These are phyloP conservation scores for Taxawa tesnikishii DNA, from an alignment of 2,329 filamentous ascomycete genomes.

Conservation along the genomic window DNA sequence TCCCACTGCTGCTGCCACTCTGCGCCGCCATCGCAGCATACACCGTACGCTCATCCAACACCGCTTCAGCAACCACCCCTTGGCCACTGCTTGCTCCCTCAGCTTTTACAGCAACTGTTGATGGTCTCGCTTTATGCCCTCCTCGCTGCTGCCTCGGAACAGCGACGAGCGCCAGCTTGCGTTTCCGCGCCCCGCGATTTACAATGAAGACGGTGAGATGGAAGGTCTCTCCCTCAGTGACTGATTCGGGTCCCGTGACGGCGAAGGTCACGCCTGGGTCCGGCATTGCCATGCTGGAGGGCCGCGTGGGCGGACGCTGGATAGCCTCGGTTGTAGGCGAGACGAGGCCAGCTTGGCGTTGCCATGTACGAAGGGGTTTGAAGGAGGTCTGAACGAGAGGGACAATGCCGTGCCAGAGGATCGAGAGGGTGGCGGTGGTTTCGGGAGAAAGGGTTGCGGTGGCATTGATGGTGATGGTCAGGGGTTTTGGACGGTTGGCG, in stretches of 20 bases:
- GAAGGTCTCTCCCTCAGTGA: slow-evolving; percentile 56
- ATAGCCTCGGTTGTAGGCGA: too few species aligned
- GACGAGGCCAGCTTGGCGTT: too few species aligned
- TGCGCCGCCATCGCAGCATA: slow-evolving; percentile 63
- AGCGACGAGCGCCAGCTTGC: slow-evolving; percentile 57
- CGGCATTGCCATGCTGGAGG: neutral
- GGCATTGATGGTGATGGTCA: too few species aligned
- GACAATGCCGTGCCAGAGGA: neutral
- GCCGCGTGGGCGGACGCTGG: too few species aligned
- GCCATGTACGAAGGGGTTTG: neutral
- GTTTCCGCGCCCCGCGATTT: slow-evolving; percentile 49
- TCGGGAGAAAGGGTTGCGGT: neutral
- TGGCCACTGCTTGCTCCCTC: too few species aligned
- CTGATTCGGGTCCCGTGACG: slow-evolving; percentile 48
- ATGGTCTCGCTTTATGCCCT: too few species aligned
- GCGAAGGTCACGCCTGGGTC: slow-evolving; percentile 64
- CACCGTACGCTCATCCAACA: slow-evolving; percentile 59
- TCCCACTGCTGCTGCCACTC: slow-evolving; percentile 52
- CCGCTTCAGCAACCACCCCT: too few species aligned
- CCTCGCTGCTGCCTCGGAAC: too few species aligned
- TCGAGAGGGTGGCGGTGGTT: neutral
- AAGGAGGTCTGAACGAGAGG: neutral
- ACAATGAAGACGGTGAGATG: slow-evolving; percentile 63
- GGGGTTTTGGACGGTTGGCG: too few species aligned
- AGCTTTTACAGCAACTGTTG: too few species aligned